Conservation (phyloP, 2,329 filamentous ascomycete genomes). For the Beauveria scarabaeidicola region DNA sequence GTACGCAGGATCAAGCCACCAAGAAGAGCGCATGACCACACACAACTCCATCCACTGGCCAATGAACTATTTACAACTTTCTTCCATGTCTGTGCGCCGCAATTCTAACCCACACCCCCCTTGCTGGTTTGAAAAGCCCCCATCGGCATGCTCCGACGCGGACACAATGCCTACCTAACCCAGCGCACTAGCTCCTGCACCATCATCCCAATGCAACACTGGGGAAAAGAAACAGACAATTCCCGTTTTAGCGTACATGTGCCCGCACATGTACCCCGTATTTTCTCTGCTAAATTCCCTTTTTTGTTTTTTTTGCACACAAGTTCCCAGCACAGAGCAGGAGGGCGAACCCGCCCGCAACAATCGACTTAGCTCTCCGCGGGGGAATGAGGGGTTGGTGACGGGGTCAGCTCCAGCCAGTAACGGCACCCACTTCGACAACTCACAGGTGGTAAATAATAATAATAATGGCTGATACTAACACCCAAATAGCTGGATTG, state of each 20-base stretch:
- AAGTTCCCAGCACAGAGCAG: neutral
- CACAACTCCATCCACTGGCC: neutral
- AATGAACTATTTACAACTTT: neutral
- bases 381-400: neutral
- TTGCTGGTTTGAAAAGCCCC: neutral
- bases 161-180: conserved; percentile 3
- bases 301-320: neutral
- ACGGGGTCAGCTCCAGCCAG: too few relatives aligned
- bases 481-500: too few relatives aligned
- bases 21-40: neutral
- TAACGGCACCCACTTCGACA: too few relatives aligned
- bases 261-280: too few relatives aligned
- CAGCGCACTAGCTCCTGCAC: neutral
- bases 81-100: neutral
- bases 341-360: neutral
- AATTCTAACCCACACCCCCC: neutral
- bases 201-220: neutral
- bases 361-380: neutral
- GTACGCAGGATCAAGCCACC: neutral
- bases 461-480: too few relatives aligned
- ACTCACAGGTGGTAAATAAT: too few relatives aligned
- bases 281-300: neutral
- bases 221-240: neutral
- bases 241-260: neutral
- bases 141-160: conserved; percentile 7